Evolutionary conservation across 805 yeast species (phyloP).

Genomic region (Wickerhamiella musiphila): DNA sequence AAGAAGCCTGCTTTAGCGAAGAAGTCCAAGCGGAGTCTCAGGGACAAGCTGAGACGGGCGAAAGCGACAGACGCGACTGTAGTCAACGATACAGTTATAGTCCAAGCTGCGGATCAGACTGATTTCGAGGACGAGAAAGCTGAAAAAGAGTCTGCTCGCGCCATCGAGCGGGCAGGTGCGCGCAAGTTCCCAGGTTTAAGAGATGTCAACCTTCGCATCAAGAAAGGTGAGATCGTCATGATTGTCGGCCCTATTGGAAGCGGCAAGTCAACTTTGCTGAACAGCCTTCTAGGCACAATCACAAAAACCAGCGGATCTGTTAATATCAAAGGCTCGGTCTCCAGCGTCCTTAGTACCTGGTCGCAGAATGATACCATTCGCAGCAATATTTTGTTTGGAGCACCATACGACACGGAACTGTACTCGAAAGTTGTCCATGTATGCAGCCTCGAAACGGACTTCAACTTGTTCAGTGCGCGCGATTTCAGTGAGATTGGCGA

Average conservation of each 20-base stretch:
- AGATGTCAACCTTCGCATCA: conserved; percentile 35
- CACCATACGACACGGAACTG: conserved; percentile 29
- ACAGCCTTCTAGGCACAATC: conserved; percentile 61
- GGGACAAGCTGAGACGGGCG: conserved; percentile 6
- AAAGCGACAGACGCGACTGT: conserved; percentile 3
- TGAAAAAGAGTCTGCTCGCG: conserved; percentile 1
- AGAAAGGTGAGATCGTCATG: conserved; percentile 53
- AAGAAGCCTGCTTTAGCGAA: conserved; percentile 2
- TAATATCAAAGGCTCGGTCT: conserved; percentile 34
- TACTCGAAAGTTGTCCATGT: conserved; percentile 40
- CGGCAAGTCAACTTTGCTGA: conserved; percentile 60
- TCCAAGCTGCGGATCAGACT: too few species aligned
- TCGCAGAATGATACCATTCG: conserved; percentile 63
- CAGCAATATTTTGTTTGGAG: conserved; percentile 60
- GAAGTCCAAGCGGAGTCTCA: conserved; percentile 10
- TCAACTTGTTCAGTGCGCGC: conserved; percentile 51
- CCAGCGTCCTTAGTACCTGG: conserved; percentile 60
- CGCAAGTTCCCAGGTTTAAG: conserved; percentile 28
- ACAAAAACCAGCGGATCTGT: conserved; percentile 36
- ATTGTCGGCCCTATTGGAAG: conserved; percentile 74
- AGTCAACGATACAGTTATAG: conserved; percentile 6
- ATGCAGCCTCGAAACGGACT: conserved; percentile 52
- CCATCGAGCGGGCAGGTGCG: conserved; percentile 13
- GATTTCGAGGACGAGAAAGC: conserved; percentile 3
- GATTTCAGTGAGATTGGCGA: conserved; percentile 68